Conservation (phyloP, 352 stramenopile species). For the Pythium insidiosum region DNA sequence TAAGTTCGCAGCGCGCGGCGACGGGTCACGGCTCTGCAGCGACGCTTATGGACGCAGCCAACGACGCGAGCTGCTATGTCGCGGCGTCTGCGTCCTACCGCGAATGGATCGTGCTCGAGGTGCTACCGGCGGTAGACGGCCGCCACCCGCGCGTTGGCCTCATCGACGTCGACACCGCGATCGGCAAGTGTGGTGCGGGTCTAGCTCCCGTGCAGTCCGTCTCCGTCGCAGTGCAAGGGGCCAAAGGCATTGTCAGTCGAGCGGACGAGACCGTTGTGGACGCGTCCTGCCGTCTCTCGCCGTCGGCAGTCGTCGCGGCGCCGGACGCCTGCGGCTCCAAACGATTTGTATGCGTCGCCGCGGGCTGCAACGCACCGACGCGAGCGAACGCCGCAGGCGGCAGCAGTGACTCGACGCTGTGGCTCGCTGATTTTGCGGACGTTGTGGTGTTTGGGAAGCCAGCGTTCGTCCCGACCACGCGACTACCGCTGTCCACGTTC, state of each 20-base stretch:
- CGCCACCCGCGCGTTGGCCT: conserved; percentile 31
- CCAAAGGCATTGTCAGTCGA: neutral
- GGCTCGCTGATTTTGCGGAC: conserved; percentile 48
- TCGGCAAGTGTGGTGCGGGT: conserved; percentile 25
- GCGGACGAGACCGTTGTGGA: neutral
- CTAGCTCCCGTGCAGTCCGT: conserved; percentile 26
- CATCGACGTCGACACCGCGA: conserved; percentile 36
- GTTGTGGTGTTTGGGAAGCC: conserved; percentile 32
- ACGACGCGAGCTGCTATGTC: conserved; percentile 31
- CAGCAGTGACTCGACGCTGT: conserved; percentile 13
- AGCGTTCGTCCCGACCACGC: conserved; percentile 23
- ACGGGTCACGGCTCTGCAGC: conserved; percentile 29
- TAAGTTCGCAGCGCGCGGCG: conserved; percentile 37
- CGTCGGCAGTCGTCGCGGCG: too few relatives aligned
- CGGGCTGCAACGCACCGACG: neutral
- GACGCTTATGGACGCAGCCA: conserved; percentile 18
- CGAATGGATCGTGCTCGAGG: conserved; percentile 67
- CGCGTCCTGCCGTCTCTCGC: neutral
- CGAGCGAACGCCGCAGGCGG: neutral
- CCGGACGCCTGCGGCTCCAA: too few relatives aligned
- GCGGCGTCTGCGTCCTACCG: conserved; percentile 27
- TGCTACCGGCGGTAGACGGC: conserved; percentile 30
- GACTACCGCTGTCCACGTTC: conserved; percentile 37
- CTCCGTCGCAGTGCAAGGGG: conserved; percentile 35
- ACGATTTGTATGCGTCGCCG: neutral